Base-by-base conservation (phyloP, 139 green algal species). In the Pleodorina starrii region DNA sequence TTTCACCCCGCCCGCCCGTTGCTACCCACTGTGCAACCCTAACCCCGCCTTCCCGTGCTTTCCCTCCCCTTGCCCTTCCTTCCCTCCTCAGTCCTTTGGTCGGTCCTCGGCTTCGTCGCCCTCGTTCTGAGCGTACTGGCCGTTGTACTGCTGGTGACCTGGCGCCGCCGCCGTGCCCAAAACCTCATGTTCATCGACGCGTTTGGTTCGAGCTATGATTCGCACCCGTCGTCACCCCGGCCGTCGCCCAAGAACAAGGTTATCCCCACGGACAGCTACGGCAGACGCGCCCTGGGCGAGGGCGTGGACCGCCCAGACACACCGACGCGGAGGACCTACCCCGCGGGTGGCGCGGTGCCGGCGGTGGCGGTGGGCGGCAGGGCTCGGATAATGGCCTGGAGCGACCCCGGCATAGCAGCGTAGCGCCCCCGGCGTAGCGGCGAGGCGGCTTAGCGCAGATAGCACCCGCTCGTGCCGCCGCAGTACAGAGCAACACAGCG, bases 251-350 rank as follows among this genome's bases (percentile, higher is more conserved):
- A 36, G 23, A 42, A 51, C 54, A 54, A 74, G 25, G 78, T 85
- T 4, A 5, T 38, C 27, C n/a, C 38, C 0, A 9, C 35, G 16
- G 76, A 73, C 25, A 7, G 17, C 27, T 66, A 43, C 32, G 44
- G 9, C 16, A 38, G 25, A 10, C 14, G 68, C 25, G 68, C 16
- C 68, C 25, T 83, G 44, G 44, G 29, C 46, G 80, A 86, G 54
- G 59, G 80, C 25, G 5, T 86, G 80, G 57, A 86, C 32, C 36
- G 40, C 3, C 59, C 80, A 38, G 57, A 86, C 59, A 46, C 80
- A 9, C 80, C 59, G 29, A 84, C 48, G 21, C 32, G 76, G 27
- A 46, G 29, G 9, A 29, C 42, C 48, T 83, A 83, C 76, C 10
- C 48, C 32, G 2, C n/a, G 2, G 35, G 74, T 27, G 25, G 40